These are phyloP conservation scores for Phytophthora sp. DNA, from an alignment of 352 stramenopile genomes.

Conservation along the genomic window DNA sequence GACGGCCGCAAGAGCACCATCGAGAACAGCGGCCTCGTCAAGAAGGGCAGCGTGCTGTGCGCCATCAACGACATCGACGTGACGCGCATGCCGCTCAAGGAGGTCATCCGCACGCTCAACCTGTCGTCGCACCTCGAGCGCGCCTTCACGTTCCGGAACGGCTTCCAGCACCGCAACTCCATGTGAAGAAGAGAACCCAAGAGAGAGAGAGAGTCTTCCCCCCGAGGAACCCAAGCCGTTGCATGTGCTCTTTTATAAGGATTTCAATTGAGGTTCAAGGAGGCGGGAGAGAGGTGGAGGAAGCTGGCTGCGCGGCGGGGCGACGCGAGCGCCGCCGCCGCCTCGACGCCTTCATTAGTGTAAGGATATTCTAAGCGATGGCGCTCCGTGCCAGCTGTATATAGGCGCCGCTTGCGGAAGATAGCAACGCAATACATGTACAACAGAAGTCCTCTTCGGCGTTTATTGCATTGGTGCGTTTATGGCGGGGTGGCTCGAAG, in stretches of 20 bases:
- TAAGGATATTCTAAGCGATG: conserved; percentile 29
- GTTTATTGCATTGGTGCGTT: conserved; percentile 30
- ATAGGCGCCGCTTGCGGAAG: conserved; percentile 17
- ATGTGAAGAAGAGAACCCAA: conserved; percentile 27
- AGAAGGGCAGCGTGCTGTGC: conserved; percentile 69
- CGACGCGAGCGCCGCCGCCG: no score
- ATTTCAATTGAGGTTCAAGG: conserved; percentile 28
- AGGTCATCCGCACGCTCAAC: conserved; percentile 78
- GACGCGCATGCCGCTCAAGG: conserved; percentile 60
- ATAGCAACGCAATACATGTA: conserved; percentile 36
- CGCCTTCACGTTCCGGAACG: conserved; percentile 77
- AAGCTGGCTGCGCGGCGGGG: background rate
- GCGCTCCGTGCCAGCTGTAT: conserved; percentile 22
- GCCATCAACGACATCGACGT: conserved; percentile 86
- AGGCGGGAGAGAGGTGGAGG: conserved; percentile 18
- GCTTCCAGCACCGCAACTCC: conserved; percentile 34
- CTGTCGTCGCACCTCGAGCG: conserved; percentile 73
- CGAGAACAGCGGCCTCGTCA: conserved; percentile 74
- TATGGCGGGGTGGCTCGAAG: conserved; percentile 25
- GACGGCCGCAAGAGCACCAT: conserved; percentile 76
- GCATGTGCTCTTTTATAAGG: conserved; percentile 35
- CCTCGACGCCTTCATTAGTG: conserved; percentile 14
- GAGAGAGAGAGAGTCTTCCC: conserved; percentile 1
- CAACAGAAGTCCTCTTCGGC: conserved; percentile 24
- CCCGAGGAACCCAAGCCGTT: conserved; percentile 17